Evolutionary conservation across 2,329 filamentous ascomycete genomes (phyloP).

Genomic region (Juglanconis sp.): DNA sequence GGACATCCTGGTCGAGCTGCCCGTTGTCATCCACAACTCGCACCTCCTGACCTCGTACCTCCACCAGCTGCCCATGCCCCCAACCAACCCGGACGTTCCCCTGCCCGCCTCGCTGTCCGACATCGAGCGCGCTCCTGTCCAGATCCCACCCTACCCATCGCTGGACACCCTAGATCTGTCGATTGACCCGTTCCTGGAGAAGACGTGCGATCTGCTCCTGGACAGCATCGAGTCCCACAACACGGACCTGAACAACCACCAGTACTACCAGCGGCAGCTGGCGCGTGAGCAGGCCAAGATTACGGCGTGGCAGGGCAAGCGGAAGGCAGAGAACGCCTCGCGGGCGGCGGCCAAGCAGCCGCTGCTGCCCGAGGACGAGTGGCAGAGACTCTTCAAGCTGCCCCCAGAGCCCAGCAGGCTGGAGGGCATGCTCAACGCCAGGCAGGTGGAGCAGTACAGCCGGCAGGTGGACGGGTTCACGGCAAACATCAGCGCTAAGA

Average conservation of each 20-base stretch:
- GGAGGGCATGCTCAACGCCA: constrained; percentile 89
- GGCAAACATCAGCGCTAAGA: constrained; percentile 87
- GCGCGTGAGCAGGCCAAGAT: constrained; percentile 96
- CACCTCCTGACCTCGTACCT: constrained; percentile 94
- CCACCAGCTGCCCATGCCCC: constrained; percentile 77
- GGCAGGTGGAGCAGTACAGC: constrained; percentile 97
- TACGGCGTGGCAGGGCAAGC: constrained; percentile 91
- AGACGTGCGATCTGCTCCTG: constrained; percentile 92
- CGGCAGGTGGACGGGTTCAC: constrained; percentile 96
- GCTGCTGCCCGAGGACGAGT: constrained; percentile 91
- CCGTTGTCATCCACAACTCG: constrained; percentile 90
- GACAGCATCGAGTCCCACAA: constrained; percentile 98
- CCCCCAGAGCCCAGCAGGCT: constrained; percentile 89
- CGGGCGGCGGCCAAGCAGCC: constrained; percentile 83
- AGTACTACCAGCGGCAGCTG: constrained; percentile 90
- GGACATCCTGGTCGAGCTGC: constrained; percentile 89
- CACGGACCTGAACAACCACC: constrained; percentile 98
- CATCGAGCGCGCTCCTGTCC: constrained; percentile 62
- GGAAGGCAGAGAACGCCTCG: constrained; percentile 90
- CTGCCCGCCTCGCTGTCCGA: constrained; percentile 78
- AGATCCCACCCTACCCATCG: constrained; percentile 75
- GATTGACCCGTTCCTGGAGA: constrained; percentile 96
- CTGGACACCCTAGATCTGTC: constrained; percentile 86
- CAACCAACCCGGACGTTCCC: constrained; percentile 63
- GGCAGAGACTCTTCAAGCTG: constrained; percentile 97